Percentiles rank a stretch among this genome's conserved stretches.
These are phyloP conservation scores for Exophiala xenobiotica DNA, from an alignment of 2,329 filamentous ascomycete species.

Conservation along the genomic window DNA sequence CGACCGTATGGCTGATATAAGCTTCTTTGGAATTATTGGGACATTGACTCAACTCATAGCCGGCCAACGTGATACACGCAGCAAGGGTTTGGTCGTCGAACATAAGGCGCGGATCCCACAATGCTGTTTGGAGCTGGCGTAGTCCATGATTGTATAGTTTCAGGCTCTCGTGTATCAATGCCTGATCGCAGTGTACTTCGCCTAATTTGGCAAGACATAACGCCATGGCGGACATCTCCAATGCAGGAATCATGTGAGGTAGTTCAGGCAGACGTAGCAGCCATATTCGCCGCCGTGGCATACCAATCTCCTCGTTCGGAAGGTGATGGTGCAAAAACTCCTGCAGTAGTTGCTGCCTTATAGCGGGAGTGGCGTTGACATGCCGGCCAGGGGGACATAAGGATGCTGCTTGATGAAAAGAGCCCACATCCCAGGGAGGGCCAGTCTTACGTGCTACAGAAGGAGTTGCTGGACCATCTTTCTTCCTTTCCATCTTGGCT, in stretches of 20 bases:
- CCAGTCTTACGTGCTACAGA: no score
- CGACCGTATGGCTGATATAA: conserved; percentile 37
- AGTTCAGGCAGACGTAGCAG: conserved; percentile 32
- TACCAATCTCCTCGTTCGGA: conserved; percentile 15
- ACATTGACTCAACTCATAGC: conserved; percentile 40
- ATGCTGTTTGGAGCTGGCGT: conserved; percentile 37
- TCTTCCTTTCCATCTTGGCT: no score
- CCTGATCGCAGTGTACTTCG: conserved; percentile 25
- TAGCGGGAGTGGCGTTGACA: conserved; percentile 15
- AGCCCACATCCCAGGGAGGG: no score
- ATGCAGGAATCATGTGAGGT: conserved; percentile 29
- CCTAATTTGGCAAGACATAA: conserved; percentile 34
- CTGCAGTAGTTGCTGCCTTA: conserved; percentile 34
- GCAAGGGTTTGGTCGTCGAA: conserved; percentile 39
- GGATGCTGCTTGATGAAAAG: not conserved
- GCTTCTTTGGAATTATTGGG: conserved; percentile 33
- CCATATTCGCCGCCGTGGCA: conserved; percentile 30
- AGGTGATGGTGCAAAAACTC: conserved; percentile 32
- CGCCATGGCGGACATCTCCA: conserved; percentile 35
- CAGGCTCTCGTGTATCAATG: conserved; percentile 31
- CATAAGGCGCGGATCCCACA: conserved; percentile 35
- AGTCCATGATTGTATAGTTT: conserved; percentile 38
- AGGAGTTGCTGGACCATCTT: no score
- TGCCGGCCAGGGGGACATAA: conserved; percentile 1
- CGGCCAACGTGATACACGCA: conserved; percentile 37